Base-by-base conservation (phyloP, 805 yeast species). In the Candida mattraensis region DNA sequence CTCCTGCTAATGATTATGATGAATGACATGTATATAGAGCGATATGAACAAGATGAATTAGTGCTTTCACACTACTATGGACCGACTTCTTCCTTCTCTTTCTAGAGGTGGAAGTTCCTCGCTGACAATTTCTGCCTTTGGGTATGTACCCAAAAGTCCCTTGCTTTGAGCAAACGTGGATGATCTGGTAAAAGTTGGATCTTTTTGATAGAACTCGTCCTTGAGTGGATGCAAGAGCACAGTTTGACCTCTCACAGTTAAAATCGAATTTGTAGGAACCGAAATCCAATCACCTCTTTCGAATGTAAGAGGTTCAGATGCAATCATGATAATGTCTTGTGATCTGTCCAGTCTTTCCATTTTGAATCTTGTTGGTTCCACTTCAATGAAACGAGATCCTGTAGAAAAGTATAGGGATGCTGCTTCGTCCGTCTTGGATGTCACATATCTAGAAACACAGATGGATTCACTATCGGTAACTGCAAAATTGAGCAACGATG, bases 251-350 rank as follows among this genome's bases (percentile, higher is more conserved):
- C 78, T 80, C 40, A 93, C 79, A 0, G 96, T 85, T 11, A 93
- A 60, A 1, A 83, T 67, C 3, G 97, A 84, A 58, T 93, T 93
- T 1, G 98, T 84, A 2, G 98, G 98, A 1, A 93, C 94, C 3
- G 96, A 82, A 33, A 91, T 85, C 99, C 99, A 93, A 62, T 93
- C 99, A 24, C 89, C 91, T 37, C 99, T 68, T 64, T 93, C 98
- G 60, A 93, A 93, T 0, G 99, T 93, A 39, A 93, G 69, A 0
- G 99, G 99, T 56, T 93, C 99, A 12, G 95, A 83, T 1, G 99
- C 96, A 32, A 93, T 48, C 81, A 93, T 83, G n/a, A 91, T 83
- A 12, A 93, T 91, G 60, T 87, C 91, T 60, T 91, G 97, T 7
- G 93, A 84, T 35, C 97, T 72, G 60, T 89, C 95, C 42, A 86